Conservation (phyloP, 768 basidiomycete species). For the Leucosporidium scottii region DNA sequence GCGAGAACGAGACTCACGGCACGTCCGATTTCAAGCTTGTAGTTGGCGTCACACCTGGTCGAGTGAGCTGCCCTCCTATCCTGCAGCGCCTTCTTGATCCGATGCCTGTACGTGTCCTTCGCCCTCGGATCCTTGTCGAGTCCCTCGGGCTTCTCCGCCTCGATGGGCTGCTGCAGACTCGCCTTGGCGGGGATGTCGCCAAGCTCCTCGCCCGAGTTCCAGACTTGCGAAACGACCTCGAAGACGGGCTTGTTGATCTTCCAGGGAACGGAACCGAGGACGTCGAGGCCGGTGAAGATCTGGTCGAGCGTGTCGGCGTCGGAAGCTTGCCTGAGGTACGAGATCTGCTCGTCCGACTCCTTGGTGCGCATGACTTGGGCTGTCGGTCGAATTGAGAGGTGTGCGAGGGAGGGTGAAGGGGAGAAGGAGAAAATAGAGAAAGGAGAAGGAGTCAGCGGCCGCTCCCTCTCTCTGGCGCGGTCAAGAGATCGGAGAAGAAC, state of each 20-base stretch:
- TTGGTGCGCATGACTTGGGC: conserved; percentile 85
- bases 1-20: conserved; percentile 53
- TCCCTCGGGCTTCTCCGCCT: conserved; percentile 52
- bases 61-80: conserved; percentile 57
- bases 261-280: conserved; percentile 85
- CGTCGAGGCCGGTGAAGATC: conserved; percentile 81
- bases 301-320: conserved; percentile 68
- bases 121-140: conserved; percentile 50
- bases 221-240: conserved; percentile 65
- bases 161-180: conserved; percentile 46
- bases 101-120: conserved; percentile 52
- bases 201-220: conserved; percentile 77
- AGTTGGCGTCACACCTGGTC: conserved; percentile 85
- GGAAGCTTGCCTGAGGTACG: conserved; percentile 69
- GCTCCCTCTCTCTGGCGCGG: no score
- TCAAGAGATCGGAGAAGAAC: no score
- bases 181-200: conserved; percentile 75
- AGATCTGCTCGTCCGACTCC: conserved; percentile 70
- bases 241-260: conserved; percentile 71
- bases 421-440: not conserved
- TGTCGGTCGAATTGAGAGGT: conserved; percentile 35
- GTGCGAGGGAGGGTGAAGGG: not conserved
- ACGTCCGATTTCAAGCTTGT: conserved; percentile 91
- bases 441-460: not conserved
- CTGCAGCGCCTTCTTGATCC: conserved; percentile 37